Evolutionary conservation across 352 stramenopile species (phyloP).

Genomic region (Thalassiosira livingstoniorum): DNA sequence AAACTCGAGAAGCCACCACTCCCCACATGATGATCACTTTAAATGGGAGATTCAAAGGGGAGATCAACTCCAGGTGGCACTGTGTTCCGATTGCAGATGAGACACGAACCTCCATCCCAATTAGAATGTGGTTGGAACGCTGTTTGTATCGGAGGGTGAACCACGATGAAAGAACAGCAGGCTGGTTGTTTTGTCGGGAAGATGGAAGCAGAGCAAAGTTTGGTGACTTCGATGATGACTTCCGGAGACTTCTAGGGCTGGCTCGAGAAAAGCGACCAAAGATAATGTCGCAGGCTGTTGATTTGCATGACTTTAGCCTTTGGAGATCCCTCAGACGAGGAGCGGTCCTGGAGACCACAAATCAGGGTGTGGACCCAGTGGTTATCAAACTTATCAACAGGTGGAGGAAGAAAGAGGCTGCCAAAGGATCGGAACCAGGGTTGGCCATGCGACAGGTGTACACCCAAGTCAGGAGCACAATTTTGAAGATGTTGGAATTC

Average conservation of each 20-base stretch:
- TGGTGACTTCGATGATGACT: conserved; percentile 21
- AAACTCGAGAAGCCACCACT: neutral
- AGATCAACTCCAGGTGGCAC: conserved; percentile 35
- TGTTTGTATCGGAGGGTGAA: conserved; percentile 7
- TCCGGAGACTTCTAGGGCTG: neutral
- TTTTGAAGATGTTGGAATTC: conserved; percentile 17
- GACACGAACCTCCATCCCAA: conserved; percentile 11
- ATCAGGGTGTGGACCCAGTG: neutral
- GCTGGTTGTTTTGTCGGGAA: conserved; percentile 15
- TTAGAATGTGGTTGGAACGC: conserved; percentile 10
- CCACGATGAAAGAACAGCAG: neutral
- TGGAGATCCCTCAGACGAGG: conserved; percentile 20
- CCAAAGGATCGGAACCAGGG: conserved; percentile 15
- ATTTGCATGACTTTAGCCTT: conserved; percentile 17
- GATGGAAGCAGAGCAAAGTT: conserved; percentile 5
- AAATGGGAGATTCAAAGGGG: conserved; percentile 44
- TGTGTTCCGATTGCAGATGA: conserved; percentile 22
- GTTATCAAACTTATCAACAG: conserved; percentile 14
- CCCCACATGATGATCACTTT: conserved; percentile 40
- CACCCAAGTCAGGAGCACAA: conserved; percentile 16
- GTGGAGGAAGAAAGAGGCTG: conserved; percentile 9
- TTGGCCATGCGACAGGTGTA: conserved; percentile 31
- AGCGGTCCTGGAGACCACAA: neutral
- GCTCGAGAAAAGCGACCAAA: neutral
- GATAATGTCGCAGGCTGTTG: neutral